Evolutionary conservation across 495 filamentous ascomycete species (phyloP), one percentile per base, ranked within the genome.

Genomic region (Pseudevernia furfuracea): DNA sequence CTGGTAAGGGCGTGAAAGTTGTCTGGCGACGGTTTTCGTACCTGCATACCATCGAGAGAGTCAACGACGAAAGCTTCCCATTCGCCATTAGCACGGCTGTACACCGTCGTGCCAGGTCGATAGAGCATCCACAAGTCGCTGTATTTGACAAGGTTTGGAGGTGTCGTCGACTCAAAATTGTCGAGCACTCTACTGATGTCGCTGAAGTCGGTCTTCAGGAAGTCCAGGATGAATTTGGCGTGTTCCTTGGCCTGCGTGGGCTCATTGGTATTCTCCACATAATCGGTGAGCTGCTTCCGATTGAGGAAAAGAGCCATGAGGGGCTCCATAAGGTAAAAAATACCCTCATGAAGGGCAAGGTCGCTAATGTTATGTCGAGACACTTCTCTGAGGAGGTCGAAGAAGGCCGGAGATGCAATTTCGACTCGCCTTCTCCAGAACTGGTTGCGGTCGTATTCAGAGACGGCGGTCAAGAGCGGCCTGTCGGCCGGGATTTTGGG

Each of bases 11-110:
- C 32, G 34, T 44, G 38, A 28, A 19, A 9, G 21, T 52, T 53
- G 36, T 44, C 36, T 11, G 30, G 25, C 25, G 37, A 56, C 36
- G 56, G 62, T n/a, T 37, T 63, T 9, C 59, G 63, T 46, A 48
- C 55, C 32, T 64, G 55, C 57, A 62, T 34, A 15, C 68, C 68
- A 25, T 63, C 52, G 10, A 68, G 39, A 43, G 66, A 68, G 43
- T 70, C 66, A 38, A 70, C 48, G n/a, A 70, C 60, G 36, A 68
- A 70, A 49, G 68, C 68, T 43, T 70, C 68, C 30, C 68, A 62
- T 46, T 68, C 60, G 36, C 68, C 68, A 59, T 70, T 68, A 23
- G 60, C 59, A 48, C 57, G 59, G n/a, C 62, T 60, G 46, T 63
- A 66, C 5, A 70, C 66, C 21, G 58, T 52, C 0, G 62, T 70